phyloP scores from a whole-genome alignment of 129 eudicot species.

The Logfia minima region DNA sequence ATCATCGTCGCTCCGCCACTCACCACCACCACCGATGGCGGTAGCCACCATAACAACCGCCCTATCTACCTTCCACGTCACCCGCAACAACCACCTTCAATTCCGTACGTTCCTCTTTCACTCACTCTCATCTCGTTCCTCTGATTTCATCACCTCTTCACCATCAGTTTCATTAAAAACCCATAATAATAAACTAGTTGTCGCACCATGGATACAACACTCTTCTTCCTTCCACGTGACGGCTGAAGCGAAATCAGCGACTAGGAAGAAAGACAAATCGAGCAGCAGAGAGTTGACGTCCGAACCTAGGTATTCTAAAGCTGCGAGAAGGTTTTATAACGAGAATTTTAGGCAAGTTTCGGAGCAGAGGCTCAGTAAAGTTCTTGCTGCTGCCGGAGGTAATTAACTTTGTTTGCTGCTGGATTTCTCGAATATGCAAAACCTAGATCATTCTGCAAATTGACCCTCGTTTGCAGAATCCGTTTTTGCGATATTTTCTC shows the following conservation, averaged over 20 bases:
- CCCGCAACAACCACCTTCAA: slow-evolving; percentile 39
- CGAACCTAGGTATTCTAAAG: slow-evolving; percentile 74
- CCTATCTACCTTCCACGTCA: slow-evolving; percentile 56
- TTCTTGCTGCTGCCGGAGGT: slow-evolving; percentile 99
- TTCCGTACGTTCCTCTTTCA: slow-evolving; percentile 38
- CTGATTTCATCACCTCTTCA: slow-evolving; percentile 49
- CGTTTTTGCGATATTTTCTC: neutral
- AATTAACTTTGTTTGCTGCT: neutral
- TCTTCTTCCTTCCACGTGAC: slow-evolving; percentile 51
- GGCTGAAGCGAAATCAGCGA: slow-evolving; percentile 29
- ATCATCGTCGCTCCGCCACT: slow-evolving; percentile 8
- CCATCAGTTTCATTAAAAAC: slow-evolving; percentile 28
- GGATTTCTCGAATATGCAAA: neutral
- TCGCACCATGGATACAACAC: slow-evolving; percentile 54
- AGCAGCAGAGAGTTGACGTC: slow-evolving; percentile 28
- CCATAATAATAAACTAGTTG: slow-evolving; percentile 34
- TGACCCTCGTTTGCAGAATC: neutral
- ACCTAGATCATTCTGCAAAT: neutral
- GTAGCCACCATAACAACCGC: slow-evolving; percentile 41
- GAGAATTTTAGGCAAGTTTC: slow-evolving; percentile 59
- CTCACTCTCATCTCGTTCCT: slow-evolving; percentile 41
- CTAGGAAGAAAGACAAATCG: slow-evolving; percentile 41
- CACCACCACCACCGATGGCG: slow-evolving; percentile 38
- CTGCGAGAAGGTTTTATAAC: slow-evolving; percentile 85
- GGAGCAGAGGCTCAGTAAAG: slow-evolving; percentile 84